Evolutionary conservation across 306 rosid species (phyloP).

Genomic region (Vigna angularis): DNA sequence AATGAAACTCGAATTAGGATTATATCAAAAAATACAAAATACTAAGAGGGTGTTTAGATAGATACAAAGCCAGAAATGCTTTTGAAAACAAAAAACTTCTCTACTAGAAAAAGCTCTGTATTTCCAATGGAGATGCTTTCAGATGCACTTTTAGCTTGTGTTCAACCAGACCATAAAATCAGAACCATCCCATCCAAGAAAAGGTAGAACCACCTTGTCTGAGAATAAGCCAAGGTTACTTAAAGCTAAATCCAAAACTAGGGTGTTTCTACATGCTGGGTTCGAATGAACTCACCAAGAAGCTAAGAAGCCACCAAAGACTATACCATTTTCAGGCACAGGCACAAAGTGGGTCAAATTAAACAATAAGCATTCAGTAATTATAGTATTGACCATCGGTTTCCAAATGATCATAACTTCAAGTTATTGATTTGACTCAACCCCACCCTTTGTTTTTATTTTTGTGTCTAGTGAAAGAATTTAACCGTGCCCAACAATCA

Average conservation of each 20-base stretch:
- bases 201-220: neutral
- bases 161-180: too few relatives aligned
- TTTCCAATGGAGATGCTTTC: too few relatives aligned
- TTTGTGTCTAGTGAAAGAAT: neutral
- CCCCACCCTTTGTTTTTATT: neutral
- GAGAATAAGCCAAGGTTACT: neutral
- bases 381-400: neutral
- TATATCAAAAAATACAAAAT: neutral
- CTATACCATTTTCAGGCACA: neutral
- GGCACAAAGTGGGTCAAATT: neutral
- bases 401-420: neutral
- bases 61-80: too few relatives aligned
- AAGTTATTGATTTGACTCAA: neutral
- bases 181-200: too few relatives aligned
- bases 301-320: neutral
- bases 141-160: too few relatives aligned
- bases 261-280: neutral
- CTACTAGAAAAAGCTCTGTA: too few relatives aligned
- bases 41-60: neutral
- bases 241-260: neutral
- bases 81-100: too few relatives aligned
- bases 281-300: neutral
- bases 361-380: neutral
- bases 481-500: neutral
- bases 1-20: neutral